Base-by-base conservation (phyloP, 139 green algal species). In the Micractinium conductrix region DNA sequence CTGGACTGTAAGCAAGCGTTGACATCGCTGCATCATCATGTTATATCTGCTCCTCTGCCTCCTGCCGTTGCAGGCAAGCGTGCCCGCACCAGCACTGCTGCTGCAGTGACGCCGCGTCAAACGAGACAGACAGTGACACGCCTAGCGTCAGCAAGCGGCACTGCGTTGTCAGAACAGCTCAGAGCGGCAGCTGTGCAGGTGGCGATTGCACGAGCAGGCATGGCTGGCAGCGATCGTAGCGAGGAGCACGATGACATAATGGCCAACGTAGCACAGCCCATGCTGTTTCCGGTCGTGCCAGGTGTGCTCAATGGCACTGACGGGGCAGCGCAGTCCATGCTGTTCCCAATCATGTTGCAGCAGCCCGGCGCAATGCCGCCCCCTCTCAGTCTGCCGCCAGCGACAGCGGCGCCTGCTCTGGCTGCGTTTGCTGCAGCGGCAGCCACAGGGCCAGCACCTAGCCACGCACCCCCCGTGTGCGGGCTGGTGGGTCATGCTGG, bases 61-160 rank as follows among this genome's bases (percentile, higher is more conserved):
- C 14, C 40, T 53, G 22, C 40, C 38, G 38, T 63, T 42, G 55
- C 75, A 81, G 75, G 75, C 75, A 81, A 81, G 38, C 75, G 75
- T 19, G 75, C 75, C 10, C 75, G 75, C 37, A 55, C 19, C 55
- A 40, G 22, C 35, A 42, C 33, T 48, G 21, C 67, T 6, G 37
- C 74, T 26, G 45, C 75, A n/a, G 48, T 22, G 4, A 42, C 60
- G 21, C 17, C 28, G 14, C 50, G 26, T 1, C n/a, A 26, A 28
- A 83, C 60, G 24, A 40, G 78, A 16, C 75, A 71, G 75, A 43
- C 40, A 30, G 37, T 60, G 1, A 42, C 78, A 1, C 60, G 60
- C 22, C 30, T 74, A 5, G 67, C 75, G 12, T 35, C 75, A 19
- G 75, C 50, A 26, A 24, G 53, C 6, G 62, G 28, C 78, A 24